These are phyloP conservation scores for Nothopassalora personata DNA, from an alignment of 2,329 filamentous ascomycete genomes.

Conservation along the genomic window DNA sequence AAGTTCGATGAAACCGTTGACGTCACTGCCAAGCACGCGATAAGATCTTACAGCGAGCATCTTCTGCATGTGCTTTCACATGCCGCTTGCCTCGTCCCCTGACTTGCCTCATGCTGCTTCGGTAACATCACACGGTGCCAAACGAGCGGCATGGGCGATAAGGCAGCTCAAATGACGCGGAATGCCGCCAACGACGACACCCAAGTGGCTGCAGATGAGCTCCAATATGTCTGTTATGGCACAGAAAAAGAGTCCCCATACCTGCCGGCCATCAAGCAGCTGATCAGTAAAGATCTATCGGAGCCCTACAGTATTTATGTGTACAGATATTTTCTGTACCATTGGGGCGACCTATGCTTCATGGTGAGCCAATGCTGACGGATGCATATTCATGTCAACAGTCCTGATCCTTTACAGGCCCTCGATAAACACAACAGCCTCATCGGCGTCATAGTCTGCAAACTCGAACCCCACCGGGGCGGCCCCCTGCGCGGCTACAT, in stretches of 20 bases:
- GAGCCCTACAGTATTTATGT: slow-evolving; percentile 99
- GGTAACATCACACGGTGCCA: background rate
- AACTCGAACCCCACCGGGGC: slow-evolving; percentile 82
- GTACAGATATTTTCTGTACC: slow-evolving; percentile 94
- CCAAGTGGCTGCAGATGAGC: slow-evolving; percentile 1
- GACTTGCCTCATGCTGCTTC: background rate
- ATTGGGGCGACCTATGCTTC: slow-evolving; percentile 97
- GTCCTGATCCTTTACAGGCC: slow-evolving; percentile 36
- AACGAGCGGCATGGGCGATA: slow-evolving; percentile 1
- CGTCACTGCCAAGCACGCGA: background rate
- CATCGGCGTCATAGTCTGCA: slow-evolving; percentile 88
- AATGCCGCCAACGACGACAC: background rate
- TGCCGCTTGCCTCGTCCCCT: background rate
- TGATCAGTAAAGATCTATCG: slow-evolving; percentile 94
- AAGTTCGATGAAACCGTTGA: no score
- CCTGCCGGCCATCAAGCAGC: slow-evolving; percentile 77
- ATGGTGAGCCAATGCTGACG: slow-evolving; percentile 55
- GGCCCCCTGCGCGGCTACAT: slow-evolving; percentile 91
- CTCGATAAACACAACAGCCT: slow-evolving; percentile 57
- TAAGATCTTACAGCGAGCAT: background rate
- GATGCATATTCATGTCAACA: no score
- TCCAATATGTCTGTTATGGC: slow-evolving; percentile 56
- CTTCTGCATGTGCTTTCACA: slow-evolving; percentile 3
- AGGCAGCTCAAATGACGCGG: slow-evolving; percentile 8
- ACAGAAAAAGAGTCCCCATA: slow-evolving; percentile 57